Evolutionary conservation across 495 filamentous ascomycete genomes (phyloP).

Genomic region (Aspergillus diversus): DNA sequence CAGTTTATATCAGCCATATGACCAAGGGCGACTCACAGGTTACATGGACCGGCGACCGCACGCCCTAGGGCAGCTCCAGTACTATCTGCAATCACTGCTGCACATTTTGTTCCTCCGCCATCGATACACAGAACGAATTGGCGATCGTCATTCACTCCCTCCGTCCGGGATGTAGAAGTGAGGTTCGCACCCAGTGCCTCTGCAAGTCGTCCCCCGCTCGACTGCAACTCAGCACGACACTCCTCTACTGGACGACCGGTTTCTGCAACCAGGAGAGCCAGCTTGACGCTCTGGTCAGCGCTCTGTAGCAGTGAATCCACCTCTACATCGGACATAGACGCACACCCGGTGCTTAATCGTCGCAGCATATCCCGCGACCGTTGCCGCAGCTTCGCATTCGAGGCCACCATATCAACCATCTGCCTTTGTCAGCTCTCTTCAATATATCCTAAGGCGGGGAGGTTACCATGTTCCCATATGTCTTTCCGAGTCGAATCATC

Average conservation of each 20-base stretch:
- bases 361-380: slow-evolving; percentile 42
- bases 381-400: slow-evolving; percentile 42
- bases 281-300: slow-evolving; percentile 38
- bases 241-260: slow-evolving; percentile 28
- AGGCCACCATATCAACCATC: slow-evolving; percentile 46
- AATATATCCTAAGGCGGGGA: neutral
- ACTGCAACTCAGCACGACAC: slow-evolving; percentile 10
- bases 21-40: neutral
- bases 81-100: slow-evolving; percentile 30
- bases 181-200: neutral
- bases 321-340: slow-evolving; percentile 25
- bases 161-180: neutral
- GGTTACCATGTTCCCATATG: slow-evolving; percentile 43
- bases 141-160: neutral
- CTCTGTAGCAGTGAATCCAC: slow-evolving; percentile 32
- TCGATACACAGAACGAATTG: slow-evolving; percentile 41
- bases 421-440: slow-evolving; percentile 3
- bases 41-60: neutral
- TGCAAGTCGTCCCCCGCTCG: neutral
- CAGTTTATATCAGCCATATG: neutral
- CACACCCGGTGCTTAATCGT: slow-evolving; percentile 29
- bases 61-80: neutral
- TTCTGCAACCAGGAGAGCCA: slow-evolving; percentile 37
- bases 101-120: slow-evolving; percentile 43
- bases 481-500: slow-evolving; percentile 45